Percentiles rank a stretch among this genome's conserved stretches.
phyloP scores from a whole-genome alignment of 352 stramenopile genomes.

The Pythium periplocum region DNA sequence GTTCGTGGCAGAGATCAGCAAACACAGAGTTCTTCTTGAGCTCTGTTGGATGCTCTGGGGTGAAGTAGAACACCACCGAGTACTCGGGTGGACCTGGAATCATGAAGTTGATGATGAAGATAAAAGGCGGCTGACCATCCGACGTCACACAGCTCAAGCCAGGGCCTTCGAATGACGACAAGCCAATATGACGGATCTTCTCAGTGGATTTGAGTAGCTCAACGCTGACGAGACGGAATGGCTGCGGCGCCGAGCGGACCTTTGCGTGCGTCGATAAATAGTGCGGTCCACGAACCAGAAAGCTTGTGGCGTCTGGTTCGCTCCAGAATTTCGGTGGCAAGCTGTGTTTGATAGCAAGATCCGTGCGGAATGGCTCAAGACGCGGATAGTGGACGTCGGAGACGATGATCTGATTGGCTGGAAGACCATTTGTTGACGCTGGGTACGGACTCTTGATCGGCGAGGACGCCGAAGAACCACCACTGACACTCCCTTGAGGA shows the following conservation, averaged over 20 bases:
- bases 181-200: constrained; percentile 52
- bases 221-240: constrained; percentile 59
- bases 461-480: too few relatives aligned
- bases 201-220: constrained; percentile 49
- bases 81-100: constrained; percentile 56
- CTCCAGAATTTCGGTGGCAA: constrained; percentile 79
- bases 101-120: constrained; percentile 85
- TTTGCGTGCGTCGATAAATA: constrained; percentile 66
- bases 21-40: constrained; percentile 67
- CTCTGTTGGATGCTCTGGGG: constrained; percentile 48
- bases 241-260: constrained; percentile 47
- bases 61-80: constrained; percentile 81
- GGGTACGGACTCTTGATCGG: too few relatives aligned
- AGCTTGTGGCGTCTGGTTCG: constrained; percentile 57
- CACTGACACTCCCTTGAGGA: too few relatives aligned
- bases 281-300: constrained; percentile 58
- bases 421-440: too few relatives aligned
- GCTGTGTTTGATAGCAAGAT: constrained; percentile 42
- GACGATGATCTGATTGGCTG: constrained; percentile 42
- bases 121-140: constrained; percentile 27
- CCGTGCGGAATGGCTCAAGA: constrained; percentile 59
- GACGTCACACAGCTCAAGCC: constrained; percentile 18
- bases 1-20: constrained; percentile 60
- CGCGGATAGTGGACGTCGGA: constrained; percentile 54
- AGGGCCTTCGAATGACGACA: constrained; percentile 57